Evolutionary conservation across 2,329 filamentous ascomycete genomes (phyloP).

Genomic region (Penicillium psychrosexuale): DNA sequence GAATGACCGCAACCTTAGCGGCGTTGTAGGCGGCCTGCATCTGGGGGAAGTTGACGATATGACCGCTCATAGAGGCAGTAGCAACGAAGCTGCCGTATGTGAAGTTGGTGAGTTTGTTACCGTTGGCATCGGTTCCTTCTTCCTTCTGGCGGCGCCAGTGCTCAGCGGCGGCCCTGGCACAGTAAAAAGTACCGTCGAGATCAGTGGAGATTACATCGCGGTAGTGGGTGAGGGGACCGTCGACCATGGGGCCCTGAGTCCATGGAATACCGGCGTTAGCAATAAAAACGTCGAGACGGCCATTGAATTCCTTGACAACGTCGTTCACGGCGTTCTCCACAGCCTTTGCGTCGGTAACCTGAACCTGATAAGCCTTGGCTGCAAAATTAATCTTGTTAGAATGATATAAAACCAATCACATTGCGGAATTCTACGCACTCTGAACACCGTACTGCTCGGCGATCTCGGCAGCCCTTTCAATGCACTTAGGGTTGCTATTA

Average conservation of each 20-base stretch:
- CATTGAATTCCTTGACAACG: conserved; percentile 63
- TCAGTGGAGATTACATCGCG: conserved; percentile 67
- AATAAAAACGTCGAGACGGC: conserved; percentile 72
- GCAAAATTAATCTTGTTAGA: conserved; percentile 5
- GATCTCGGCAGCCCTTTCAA: conserved; percentile 61
- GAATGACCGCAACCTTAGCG: conserved; percentile 62
- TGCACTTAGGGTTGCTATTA: conserved; percentile 64
- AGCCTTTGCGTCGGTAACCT: conserved; percentile 44
- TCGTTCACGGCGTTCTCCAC: conserved; percentile 43
- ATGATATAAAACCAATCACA: not conserved
- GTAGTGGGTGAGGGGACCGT: conserved; percentile 63
- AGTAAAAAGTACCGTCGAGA: conserved; percentile 75
- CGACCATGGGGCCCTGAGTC: conserved; percentile 65
- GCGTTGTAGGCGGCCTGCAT: conserved; percentile 71
- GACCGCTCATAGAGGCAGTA: conserved; percentile 74
- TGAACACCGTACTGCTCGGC: conserved; percentile 65
- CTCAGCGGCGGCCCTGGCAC: conserved; percentile 64
- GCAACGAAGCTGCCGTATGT: conserved; percentile 69
- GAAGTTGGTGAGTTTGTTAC: conserved; percentile 60
- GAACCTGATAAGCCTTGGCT: conserved; percentile 52
- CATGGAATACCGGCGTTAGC: conserved; percentile 76
- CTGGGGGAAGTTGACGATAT: conserved; percentile 75
- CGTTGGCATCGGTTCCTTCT: conserved; percentile 62
- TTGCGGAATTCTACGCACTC: conserved; percentile 29
- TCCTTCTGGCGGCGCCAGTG: conserved; percentile 69